These are phyloP conservation scores for Calocera viscosa DNA, from an alignment of 768 basidiomycete species.

Conservation along the genomic window DNA sequence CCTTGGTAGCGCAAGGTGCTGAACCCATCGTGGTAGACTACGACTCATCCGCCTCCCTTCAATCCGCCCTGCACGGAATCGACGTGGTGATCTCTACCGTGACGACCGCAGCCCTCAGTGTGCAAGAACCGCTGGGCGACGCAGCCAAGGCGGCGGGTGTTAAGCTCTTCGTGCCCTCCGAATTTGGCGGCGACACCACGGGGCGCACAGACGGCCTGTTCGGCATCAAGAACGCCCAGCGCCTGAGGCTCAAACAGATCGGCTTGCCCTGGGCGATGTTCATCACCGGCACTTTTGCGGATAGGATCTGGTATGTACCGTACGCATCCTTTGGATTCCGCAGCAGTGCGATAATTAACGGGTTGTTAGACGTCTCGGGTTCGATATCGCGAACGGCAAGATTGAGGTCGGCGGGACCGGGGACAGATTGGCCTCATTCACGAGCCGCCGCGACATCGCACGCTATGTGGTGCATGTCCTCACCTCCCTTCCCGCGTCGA, in stretches of 20 bases:
- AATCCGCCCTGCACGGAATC: neutral
- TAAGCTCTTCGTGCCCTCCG: slow-evolving; percentile 26
- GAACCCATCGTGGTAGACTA: no score
- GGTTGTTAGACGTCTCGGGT: neutral
- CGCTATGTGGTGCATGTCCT: slow-evolving; percentile 17
- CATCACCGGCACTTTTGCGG: slow-evolving; percentile 14
- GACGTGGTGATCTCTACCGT: slow-evolving; percentile 25
- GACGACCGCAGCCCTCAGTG: slow-evolving; percentile 14
- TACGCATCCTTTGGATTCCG: no score
- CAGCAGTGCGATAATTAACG: neutral
- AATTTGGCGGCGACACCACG: slow-evolving; percentile 11
- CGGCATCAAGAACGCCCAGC: no score
- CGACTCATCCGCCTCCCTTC: no score
- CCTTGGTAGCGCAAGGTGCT: no score
- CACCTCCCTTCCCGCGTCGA: slow-evolving; percentile 12
- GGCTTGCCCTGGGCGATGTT: slow-evolving; percentile 17
- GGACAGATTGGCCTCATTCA: slow-evolving; percentile 13
- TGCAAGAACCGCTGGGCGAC: slow-evolving; percentile 22
- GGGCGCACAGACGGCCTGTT: no score
- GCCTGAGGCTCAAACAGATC: neutral
- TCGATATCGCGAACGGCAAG: slow-evolving; percentile 17
- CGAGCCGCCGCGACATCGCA: slow-evolving; percentile 18
- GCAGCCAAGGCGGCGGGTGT: slow-evolving; percentile 25
- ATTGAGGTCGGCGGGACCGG: slow-evolving; percentile 16
- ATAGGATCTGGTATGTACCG: neutral